Conservation (phyloP, 306 rosid species). For the Fragaria iinumae region DNA sequence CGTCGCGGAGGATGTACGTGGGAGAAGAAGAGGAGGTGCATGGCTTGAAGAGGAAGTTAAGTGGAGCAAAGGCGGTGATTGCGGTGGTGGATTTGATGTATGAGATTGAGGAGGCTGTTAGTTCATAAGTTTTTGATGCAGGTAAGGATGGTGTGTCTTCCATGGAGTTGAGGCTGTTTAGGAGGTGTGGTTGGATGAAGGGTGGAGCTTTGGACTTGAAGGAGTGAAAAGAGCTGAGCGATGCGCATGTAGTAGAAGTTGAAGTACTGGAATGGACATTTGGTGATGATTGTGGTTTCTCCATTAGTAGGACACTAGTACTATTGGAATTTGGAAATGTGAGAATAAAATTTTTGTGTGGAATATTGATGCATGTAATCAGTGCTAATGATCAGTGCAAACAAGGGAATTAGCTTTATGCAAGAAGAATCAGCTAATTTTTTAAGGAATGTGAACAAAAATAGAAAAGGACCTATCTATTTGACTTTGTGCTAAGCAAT, state of each 20-base stretch:
- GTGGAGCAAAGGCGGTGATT: conserved; percentile 30
- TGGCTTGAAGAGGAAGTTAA: conserved; percentile 43
- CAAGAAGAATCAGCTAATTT: neutral
- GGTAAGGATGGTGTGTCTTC: conserved; percentile 34
- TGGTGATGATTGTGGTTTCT: conserved; percentile 1
- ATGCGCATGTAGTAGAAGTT: conserved; percentile 12
- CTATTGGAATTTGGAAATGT: neutral
- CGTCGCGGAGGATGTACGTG: conserved; percentile 59
- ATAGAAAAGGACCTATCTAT: neutral
- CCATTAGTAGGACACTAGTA: neutral
- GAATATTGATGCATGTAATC: neutral
- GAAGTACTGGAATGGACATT: neutral
- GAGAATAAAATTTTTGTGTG: neutral
- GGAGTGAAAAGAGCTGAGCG: conserved; percentile 13
- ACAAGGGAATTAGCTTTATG: neutral
- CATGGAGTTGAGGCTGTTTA: conserved; percentile 37
- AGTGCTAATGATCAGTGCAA: conserved; percentile 1
- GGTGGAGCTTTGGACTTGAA: conserved; percentile 1
- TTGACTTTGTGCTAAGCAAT: neutral
- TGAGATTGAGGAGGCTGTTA: conserved; percentile 70
- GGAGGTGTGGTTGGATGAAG: conserved; percentile 33
- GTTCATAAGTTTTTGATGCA: conserved; percentile 44
- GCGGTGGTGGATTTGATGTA: conserved; percentile 58
- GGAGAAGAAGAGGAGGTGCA: conserved; percentile 49
- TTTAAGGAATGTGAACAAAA: neutral